Conservation (phyloP, 305 asterid genomes). For the Rubia occidens region DNA sequence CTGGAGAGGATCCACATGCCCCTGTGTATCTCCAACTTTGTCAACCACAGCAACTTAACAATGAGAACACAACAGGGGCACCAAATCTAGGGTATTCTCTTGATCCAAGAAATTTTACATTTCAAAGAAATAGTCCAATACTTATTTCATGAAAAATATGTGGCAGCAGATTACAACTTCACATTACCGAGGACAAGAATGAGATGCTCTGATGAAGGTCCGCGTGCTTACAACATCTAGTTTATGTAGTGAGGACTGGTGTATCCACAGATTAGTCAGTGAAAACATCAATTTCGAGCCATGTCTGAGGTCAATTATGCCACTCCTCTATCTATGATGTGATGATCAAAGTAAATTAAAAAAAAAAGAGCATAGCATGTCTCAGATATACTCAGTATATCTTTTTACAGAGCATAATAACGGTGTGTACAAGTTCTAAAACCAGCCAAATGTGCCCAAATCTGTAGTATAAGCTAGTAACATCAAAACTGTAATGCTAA, state of each 20-base stretch:
- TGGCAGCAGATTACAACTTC: conserved; percentile 45
- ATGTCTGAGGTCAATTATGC: conserved; percentile 10
- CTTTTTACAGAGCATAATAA: background rate
- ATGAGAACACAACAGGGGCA: conserved; percentile 27
- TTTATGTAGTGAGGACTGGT: conserved; percentile 8
- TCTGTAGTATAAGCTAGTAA: background rate
- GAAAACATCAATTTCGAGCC: conserved; percentile 12
- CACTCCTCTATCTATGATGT: conserved; percentile 4
- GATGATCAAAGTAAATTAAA: conserved; percentile 13
- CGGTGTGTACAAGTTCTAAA: background rate
- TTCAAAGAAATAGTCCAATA: conserved; percentile 10
- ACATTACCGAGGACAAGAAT: conserved; percentile 21
- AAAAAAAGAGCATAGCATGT: conserved; percentile 5
- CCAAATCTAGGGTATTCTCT: conserved; percentile 37
- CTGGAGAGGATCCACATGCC: conserved; percentile 40
- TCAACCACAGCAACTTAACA: conserved; percentile 57
- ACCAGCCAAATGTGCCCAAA: background rate
- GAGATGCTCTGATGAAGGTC: conserved; percentile 9
- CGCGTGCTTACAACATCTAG: conserved; percentile 2
- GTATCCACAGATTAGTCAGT: background rate
- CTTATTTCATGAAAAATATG: conserved; percentile 17
- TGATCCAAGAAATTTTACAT: background rate
- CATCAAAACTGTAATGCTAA: background rate
- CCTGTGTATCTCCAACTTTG: conserved; percentile 64
- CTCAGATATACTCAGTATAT: background rate